Evolutionary conservation across 305 asterid genomes (phyloP), one percentile per base, ranked within the genome.

Genomic region (Rubia occidens): DNA sequence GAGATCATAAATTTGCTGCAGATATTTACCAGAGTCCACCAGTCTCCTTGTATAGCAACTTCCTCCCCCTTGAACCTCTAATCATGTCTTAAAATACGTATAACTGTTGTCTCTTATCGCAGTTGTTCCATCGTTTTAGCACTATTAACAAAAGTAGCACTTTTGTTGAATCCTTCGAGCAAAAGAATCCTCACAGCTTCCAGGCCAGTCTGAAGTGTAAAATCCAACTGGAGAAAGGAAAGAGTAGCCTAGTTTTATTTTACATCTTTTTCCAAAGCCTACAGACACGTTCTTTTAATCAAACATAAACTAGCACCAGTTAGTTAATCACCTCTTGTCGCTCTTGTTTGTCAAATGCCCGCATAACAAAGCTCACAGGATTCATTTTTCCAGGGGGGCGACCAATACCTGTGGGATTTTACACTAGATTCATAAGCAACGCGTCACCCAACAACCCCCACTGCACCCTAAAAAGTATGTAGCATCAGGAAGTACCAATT

Each of bases 381-480:
- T 87, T 88, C 96, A 87, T 89, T 80, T 85, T 91, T 66, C 96
- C 97, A 0, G 95, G 96, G 64, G 97, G 99, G 81, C 96, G 86
- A 51, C 99, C 97, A 68, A 90, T 91, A 76, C 97, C 98, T 89
- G 69, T 49, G 39, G 67, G 67, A 53, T 53, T 61, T 40, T 60
- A 51, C 40, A 49, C 5, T 5, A 55, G 56, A 67, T 32, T 60
- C 60, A 56, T 72, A 58, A 67, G 47, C 65, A 24, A 18, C 40
- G 9, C 26, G 29, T 1, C 54, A 11, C 9, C 15, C 37, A 15
- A 18, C 47, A 61, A 62, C 8, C 42, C 24, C 51, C 21, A 40
- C 1, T 0, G 8, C 17, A 43, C 21, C 56, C 69, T 60, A 9
- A 20, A 18, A 63, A 29, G 11, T 47, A 40, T 24, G 42, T 15